Percentiles rank a stretch among this genome's conserved stretches.
Evolutionary conservation across 306 rosid species (phyloP).

Genomic region (Rosa chinensis): DNA sequence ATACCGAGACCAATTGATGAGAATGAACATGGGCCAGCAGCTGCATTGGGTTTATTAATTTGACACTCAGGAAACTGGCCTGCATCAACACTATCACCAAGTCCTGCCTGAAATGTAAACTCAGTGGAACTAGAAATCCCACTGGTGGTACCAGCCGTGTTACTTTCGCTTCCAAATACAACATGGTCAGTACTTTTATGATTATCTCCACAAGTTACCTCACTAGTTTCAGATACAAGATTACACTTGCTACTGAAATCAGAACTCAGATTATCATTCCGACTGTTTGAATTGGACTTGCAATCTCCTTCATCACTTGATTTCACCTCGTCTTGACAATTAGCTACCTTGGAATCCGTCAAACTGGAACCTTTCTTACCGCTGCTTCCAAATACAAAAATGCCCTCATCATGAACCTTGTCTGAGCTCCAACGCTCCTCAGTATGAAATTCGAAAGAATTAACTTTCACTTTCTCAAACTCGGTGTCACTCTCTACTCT

Average conservation of each 20-base stretch:
- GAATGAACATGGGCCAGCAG: slow-evolving; percentile 39
- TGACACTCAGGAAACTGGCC: slow-evolving; percentile 39
- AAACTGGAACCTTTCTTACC: slow-evolving; percentile 4
- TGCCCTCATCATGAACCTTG: slow-evolving; percentile 23
- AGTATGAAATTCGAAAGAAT: slow-evolving; percentile 2
- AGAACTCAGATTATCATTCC: slow-evolving; percentile 21
- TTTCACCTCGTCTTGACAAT: slow-evolving; percentile 15
- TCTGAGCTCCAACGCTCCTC: slow-evolving; percentile 7
- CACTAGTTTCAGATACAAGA: slow-evolving; percentile 25
- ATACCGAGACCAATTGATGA: slow-evolving; percentile 35
- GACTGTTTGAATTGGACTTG: slow-evolving; percentile 17
- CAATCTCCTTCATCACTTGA: slow-evolving; percentile 5
- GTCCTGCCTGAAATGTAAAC: slow-evolving; percentile 34
- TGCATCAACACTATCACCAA: slow-evolving; percentile 20
- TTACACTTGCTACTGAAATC: slow-evolving; percentile 25
- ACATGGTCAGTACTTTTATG: slow-evolving; percentile 26
- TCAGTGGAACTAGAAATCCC: slow-evolving; percentile 38
- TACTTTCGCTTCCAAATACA: slow-evolving; percentile 34
- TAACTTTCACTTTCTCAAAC: slow-evolving; percentile 22
- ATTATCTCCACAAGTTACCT: slow-evolving; percentile 29
- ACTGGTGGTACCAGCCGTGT: slow-evolving; percentile 26
- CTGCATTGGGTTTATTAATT: slow-evolving; percentile 33
- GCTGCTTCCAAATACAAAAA: slow-evolving; percentile 37
- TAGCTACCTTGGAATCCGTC: slow-evolving; percentile 7
- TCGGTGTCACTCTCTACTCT: slow-evolving; percentile 31